Evolutionary conservation across 352 stramenopile species (phyloP).

Genomic region (Bremia lactucae): DNA sequence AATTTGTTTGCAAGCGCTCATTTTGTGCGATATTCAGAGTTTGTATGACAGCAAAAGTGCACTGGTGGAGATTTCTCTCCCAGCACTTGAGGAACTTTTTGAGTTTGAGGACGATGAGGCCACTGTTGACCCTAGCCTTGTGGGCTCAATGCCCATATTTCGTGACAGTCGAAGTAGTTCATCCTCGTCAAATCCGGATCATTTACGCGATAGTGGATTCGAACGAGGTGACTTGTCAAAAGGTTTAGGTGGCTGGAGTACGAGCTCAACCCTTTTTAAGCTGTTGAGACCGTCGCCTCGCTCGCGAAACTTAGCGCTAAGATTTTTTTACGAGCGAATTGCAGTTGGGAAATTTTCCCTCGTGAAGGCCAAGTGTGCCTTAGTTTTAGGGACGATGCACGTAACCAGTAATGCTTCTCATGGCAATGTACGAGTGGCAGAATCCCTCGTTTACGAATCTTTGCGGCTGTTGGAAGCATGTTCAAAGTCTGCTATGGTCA

Average conservation of each 20-base stretch:
- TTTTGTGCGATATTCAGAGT: constrained; percentile 73
- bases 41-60: constrained; percentile 72
- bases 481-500: constrained; percentile 21
- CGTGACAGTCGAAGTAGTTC: constrained; percentile 30
- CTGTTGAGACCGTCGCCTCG: constrained; percentile 40
- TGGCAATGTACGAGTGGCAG: constrained; percentile 40
- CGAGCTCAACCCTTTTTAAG: constrained; percentile 28
- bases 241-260: constrained; percentile 39
- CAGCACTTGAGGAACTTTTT: constrained; percentile 54
- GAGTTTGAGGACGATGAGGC: constrained; percentile 73
- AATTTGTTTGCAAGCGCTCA: constrained; percentile 50
- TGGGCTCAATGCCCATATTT: constrained; percentile 26
- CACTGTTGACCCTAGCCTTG: constrained; percentile 34
- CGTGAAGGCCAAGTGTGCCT: constrained; percentile 66
- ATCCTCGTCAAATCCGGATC: constrained; percentile 24
- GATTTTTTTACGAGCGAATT: constrained; percentile 54
- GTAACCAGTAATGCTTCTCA: constrained; percentile 28
- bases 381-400: constrained; percentile 50
- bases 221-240: constrained; percentile 27
- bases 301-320: constrained; percentile 30
- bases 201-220: constrained; percentile 23
- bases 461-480: constrained; percentile 56
- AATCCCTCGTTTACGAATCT: constrained; percentile 67
- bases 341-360: constrained; percentile 32
- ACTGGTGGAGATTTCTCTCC: constrained; percentile 49